Conservation (phyloP, 108 stramenopile species). For the Nitzschia sp. region DNA sequence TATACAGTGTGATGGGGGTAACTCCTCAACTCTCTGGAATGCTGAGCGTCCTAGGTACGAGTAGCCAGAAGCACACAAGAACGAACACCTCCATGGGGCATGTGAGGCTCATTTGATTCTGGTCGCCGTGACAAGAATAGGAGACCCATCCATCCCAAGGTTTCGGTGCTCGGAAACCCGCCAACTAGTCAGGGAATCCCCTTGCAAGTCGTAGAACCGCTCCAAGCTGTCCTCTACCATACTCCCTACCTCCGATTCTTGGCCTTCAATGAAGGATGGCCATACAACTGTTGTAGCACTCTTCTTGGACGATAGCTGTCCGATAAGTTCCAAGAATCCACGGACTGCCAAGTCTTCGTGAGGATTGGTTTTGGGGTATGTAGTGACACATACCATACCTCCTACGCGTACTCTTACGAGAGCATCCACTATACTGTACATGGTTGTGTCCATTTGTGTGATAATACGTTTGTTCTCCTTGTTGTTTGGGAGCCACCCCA, state of each 20-base stretch:
- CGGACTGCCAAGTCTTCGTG: slow-evolving; percentile 65
- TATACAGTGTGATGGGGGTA: too few relatives aligned
- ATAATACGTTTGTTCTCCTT: slow-evolving; percentile 35
- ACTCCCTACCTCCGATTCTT: neutral
- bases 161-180: slow-evolving; percentile 61
- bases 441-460: slow-evolving; percentile 66
- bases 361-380: slow-evolving; percentile 67
- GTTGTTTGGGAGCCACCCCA: slow-evolving; percentile 67
- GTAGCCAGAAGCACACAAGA: too few relatives aligned
- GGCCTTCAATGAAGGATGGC: slow-evolving; percentile 45
- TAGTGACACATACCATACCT: slow-evolving; percentile 73
- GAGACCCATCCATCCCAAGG: slow-evolving; percentile 62
- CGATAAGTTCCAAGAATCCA: slow-evolving; percentile 69
- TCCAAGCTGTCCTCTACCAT: slow-evolving; percentile 22
- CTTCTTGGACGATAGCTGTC: slow-evolving; percentile 55
- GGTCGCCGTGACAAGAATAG: slow-evolving; percentile 62
- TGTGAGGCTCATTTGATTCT: slow-evolving; percentile 66
- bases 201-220: slow-evolving; percentile 34
- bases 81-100: too few relatives aligned
- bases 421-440: slow-evolving; percentile 69
- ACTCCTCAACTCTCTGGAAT: too few relatives aligned
- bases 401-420: slow-evolving; percentile 59
- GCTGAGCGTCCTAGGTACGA: too few relatives aligned
- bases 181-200: slow-evolving; percentile 55
- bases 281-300: slow-evolving; percentile 44